Percentiles rank a stretch among this genome's conserved stretches.
phyloP scores from a whole-genome alignment of 1,139 yeast genomes.

The Candida gigantensis region DNA sequence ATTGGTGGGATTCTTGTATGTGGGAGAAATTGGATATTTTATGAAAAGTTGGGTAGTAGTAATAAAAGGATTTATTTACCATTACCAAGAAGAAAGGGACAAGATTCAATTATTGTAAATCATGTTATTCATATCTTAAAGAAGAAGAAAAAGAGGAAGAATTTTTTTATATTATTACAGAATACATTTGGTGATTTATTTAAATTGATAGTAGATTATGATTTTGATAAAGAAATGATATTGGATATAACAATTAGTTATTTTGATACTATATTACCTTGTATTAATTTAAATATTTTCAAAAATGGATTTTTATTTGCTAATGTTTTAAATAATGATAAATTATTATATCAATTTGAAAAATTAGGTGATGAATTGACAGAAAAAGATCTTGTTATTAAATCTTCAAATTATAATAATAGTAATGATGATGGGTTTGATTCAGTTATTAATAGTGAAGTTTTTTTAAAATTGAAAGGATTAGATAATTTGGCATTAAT shows the following conservation, averaged over 20 bases:
- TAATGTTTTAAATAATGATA: constrained; percentile 63
- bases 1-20: constrained; percentile 44
- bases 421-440: no score
- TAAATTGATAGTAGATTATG: constrained; percentile 55
- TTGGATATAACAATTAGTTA: constrained; percentile 40
- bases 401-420: constrained; percentile 19
- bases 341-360: constrained; percentile 72
- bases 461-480: constrained; percentile 25
- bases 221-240: constrained; percentile 43
- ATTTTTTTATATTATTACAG: constrained; percentile 75
- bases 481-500: constrained; percentile 62
- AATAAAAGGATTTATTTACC: constrained; percentile 25
- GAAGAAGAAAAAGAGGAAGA: constrained; percentile 52
- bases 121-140: constrained; percentile 65
- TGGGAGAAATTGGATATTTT: constrained; percentile 31
- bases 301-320: constrained; percentile 78
- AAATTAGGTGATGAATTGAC: constrained; percentile 53
- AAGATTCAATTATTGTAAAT: constrained; percentile 44
- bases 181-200: constrained; percentile 75
- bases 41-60: constrained; percentile 19
- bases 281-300: constrained; percentile 58
- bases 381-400: constrained; percentile 32
- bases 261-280: constrained; percentile 73
- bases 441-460: constrained; percentile 2
- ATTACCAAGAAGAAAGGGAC: constrained; percentile 43